Percentiles rank a stretch among this genome's conserved stretches.
Evolutionary conservation across 2,329 filamentous ascomycete genomes (phyloP).

Genomic region (Ophioceras dolichostomum): DNA sequence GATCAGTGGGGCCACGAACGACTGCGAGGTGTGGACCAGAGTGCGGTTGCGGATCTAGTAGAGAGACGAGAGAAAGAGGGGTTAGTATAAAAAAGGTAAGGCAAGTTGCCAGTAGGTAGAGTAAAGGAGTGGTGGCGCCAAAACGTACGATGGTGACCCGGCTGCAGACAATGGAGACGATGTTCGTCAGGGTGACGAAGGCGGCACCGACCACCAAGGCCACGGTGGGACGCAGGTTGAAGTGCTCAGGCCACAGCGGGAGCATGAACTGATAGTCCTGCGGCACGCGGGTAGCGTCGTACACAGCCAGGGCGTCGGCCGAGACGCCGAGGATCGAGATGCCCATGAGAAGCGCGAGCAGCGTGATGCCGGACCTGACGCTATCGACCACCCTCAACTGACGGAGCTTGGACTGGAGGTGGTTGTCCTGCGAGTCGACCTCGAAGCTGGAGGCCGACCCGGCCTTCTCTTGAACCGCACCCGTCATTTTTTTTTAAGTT

Average conservation of each 20-base stretch:
- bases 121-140: not conserved
- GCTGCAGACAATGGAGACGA: slow-evolving; percentile 32
- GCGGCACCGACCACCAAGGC: slow-evolving; percentile 39
- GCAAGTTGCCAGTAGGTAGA: not conserved
- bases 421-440: slow-evolving; percentile 26
- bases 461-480: slow-evolving; percentile 6
- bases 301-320: slow-evolving; percentile 40
- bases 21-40: slow-evolving; percentile 20
- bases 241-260: slow-evolving; percentile 44
- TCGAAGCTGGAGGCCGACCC: slow-evolving; percentile 34
- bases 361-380: slow-evolving; percentile 32
- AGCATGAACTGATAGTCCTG: slow-evolving; percentile 28
- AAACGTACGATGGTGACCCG: slow-evolving; percentile 36
- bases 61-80: not conserved
- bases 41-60: slow-evolving; percentile 25
- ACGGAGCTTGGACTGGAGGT: slow-evolving; percentile 24
- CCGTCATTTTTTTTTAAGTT: no score
- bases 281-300: slow-evolving; percentile 38
- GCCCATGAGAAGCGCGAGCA: slow-evolving; percentile 35
- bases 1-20: slow-evolving; percentile 26
- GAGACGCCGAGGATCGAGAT: slow-evolving; percentile 41
- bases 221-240: slow-evolving; percentile 43
- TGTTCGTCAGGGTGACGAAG: slow-evolving; percentile 35
- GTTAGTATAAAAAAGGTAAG: slow-evolving; percentile 3
- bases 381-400: slow-evolving; percentile 28